Evolutionary conservation across 495 filamentous ascomycete species (phyloP), one percentile per base, ranked within the genome.

Genomic region (Talaromyces thailandensis): DNA sequence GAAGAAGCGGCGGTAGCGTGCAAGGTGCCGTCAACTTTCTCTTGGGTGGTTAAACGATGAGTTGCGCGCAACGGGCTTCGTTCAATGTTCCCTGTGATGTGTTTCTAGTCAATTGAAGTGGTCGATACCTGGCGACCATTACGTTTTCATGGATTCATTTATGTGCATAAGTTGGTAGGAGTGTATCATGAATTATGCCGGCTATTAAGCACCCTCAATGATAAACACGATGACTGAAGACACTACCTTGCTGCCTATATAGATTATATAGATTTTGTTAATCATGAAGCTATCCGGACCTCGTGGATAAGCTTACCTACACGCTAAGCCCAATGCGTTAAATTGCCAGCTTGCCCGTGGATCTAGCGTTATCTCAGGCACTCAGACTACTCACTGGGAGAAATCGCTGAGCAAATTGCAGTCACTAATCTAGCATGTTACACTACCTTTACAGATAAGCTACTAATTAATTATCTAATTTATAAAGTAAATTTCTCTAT

Each of bases 1-100:
- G 94, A 74, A 82, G 92, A 64, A 86, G 89, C 61, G 95, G 95
- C 0, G 95, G 95, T 6, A 96, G 90, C 71, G 94, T 98, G 63
- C 91, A 98, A 71, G 95, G 93, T 3, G 95, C 95, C 12, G 86
- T 98, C 58, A 92, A 98, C 73, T 87, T 92, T 66, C 66, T 84
- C 31, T 71, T 83, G 53, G 80, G 67, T 64, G 68, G 76, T 35
- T 57, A 57, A 23, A 7, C 5, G 5, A 18, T 1, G 48, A 16
- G 35, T 40, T 40, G 48, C 18, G 7, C 23, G 23, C 16, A 57
- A 16, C 23, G 16, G 23, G 6, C 21, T 63, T 66, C 67, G 18
- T 76, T 69, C 28, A 26, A 32, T 31, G 48, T 45, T n/a, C 7
- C 32, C 26, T 48, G 58, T 12, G 43, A 31, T 61, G 62, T 64